These are phyloP conservation scores for Botrytis porri DNA, from an alignment of 2,329 filamentous ascomycete species.

Conservation along the genomic window DNA sequence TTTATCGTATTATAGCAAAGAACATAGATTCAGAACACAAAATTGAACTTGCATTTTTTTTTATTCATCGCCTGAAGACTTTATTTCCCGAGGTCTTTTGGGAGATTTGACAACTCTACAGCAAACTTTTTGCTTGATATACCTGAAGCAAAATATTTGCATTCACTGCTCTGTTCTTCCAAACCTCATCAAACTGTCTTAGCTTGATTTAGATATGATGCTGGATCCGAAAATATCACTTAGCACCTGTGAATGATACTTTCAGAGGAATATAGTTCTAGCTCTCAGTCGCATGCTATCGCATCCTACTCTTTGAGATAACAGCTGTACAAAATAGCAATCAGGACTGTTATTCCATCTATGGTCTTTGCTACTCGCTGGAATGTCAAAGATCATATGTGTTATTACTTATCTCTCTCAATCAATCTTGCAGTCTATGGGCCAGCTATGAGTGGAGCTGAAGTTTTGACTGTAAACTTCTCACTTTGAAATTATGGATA, in stretches of 20 bases:
- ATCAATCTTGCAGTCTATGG: no score
- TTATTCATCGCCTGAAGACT: rapidly evolving
- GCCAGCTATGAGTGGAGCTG: no score
- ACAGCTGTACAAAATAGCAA: not conserved
- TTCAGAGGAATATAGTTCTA: not conserved
- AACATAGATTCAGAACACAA: not conserved
- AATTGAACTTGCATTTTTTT: rapidly evolving
- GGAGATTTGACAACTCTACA: no score
- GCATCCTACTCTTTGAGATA: rapidly evolving
- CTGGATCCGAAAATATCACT: not conserved
- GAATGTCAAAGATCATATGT: no score
- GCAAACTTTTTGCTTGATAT: rapidly evolving
- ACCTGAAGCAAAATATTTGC: not conserved
- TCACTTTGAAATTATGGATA: no score
- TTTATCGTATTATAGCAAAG: not conserved
- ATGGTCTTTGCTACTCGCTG: no score
- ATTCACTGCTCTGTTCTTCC: not conserved
- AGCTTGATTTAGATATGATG: not conserved
- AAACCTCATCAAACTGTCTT: not conserved
- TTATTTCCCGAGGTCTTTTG: no score
- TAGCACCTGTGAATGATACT: not conserved
- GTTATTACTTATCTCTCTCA: no score
- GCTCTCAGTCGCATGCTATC: not conserved
- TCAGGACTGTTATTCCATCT: no score
- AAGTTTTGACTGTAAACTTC: no score